Percentiles rank a stretch among this genome's conserved stretches.
These are phyloP conservation scores for Vigna unguiculata DNA, from an alignment of 306 rosid genomes.

Conservation along the genomic window DNA sequence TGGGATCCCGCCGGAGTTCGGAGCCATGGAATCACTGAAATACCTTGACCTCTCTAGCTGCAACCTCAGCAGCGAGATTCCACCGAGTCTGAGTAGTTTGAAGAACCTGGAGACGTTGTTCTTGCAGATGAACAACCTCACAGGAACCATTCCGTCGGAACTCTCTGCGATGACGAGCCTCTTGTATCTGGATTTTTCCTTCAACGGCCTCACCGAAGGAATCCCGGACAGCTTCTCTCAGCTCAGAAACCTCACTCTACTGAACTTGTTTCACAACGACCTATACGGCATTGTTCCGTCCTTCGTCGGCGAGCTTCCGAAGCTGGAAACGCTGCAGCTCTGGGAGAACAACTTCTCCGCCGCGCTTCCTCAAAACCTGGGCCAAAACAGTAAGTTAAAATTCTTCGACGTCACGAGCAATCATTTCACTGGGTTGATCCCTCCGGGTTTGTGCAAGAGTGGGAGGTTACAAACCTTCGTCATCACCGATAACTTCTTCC, in stretches of 20 bases:
- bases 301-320: slow-evolving; percentile 70
- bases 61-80: slow-evolving; percentile 74
- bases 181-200: slow-evolving; percentile 67
- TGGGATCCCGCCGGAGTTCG: slow-evolving; percentile 79
- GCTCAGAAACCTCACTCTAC: slow-evolving; percentile 60
- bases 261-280: slow-evolving; percentile 67
- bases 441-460: slow-evolving; percentile 70
- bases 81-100: slow-evolving; percentile 55
- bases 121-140: slow-evolving; percentile 72
- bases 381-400: slow-evolving; percentile 60
- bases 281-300: slow-evolving; percentile 62
- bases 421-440: slow-evolving; percentile 74
- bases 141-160: slow-evolving; percentile 69
- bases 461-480: slow-evolving; percentile 53
- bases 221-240: slow-evolving; percentile 63
- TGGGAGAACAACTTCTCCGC: slow-evolving; percentile 85
- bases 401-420: slow-evolving; percentile 65
- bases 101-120: slow-evolving; percentile 55
- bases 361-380: slow-evolving; percentile 69
- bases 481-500: slow-evolving; percentile 65
- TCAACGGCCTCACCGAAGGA: slow-evolving; percentile 69
- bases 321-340: slow-evolving; percentile 65
- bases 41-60: slow-evolving; percentile 60
- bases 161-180: slow-evolving; percentile 68
- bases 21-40: slow-evolving; percentile 54